These are phyloP conservation scores for Fraxinus platypoda DNA, from an alignment of 305 asterid genomes.

Conservation along the genomic window DNA sequence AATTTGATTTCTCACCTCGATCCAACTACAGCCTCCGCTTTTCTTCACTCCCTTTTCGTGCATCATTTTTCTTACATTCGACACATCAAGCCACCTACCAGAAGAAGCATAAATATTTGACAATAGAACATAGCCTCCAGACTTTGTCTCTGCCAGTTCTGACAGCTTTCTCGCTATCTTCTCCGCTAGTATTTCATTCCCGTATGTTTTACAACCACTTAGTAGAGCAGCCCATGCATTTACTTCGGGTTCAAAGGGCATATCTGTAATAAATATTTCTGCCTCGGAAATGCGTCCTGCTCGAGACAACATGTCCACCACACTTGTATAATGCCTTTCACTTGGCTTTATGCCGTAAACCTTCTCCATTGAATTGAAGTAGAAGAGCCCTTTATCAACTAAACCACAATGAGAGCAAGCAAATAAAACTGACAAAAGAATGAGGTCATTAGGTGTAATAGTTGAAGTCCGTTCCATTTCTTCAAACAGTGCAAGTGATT, in stretches of 20 bases:
- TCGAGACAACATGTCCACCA: constrained; percentile 77
- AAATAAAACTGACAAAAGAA: constrained; percentile 56
- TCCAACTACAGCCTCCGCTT: constrained; percentile 74
- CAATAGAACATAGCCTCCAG: constrained; percentile 59
- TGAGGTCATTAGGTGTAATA: constrained; percentile 54
- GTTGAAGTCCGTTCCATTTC: constrained; percentile 42
- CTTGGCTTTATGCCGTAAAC: constrained; percentile 52
- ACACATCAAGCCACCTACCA: constrained; percentile 69
- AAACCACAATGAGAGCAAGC: constrained; percentile 87
- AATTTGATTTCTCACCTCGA: constrained; percentile 55
- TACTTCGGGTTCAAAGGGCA: constrained; percentile 62
- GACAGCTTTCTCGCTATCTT: constrained; percentile 41
- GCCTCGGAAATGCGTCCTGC: constrained; percentile 75
- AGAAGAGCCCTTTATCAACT: constrained; percentile 65
- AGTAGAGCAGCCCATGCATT: constrained; percentile 76
- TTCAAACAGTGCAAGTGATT: constrained; percentile 54
- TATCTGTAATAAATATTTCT: constrained; percentile 44
- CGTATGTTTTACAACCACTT: constrained; percentile 62
- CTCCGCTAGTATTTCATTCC: constrained; percentile 45
- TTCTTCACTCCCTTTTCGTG: constrained; percentile 59
- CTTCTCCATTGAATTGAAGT: constrained; percentile 67
- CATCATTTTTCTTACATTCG: constrained; percentile 57
- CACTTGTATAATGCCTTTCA: constrained; percentile 53
- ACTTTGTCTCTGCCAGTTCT: constrained; percentile 38
- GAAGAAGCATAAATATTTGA: constrained; percentile 70